Evolutionary conservation across 176 grass and related monocot species (phyloP).

Genomic region (Oryza coarctata): DNA sequence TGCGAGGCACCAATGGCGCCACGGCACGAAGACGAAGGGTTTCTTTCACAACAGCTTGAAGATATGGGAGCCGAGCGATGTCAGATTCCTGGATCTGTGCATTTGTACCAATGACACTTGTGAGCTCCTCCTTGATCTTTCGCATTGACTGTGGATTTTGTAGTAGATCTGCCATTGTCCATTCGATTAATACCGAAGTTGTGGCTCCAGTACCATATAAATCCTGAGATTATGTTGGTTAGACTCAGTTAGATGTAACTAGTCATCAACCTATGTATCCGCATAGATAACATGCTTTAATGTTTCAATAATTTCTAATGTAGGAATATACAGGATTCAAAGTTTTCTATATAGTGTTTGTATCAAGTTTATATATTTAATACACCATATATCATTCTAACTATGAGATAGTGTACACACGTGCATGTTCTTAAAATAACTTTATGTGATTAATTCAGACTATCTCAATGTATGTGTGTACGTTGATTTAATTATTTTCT

Average conservation of each 20-base stretch:
- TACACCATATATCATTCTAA: too few relatives aligned
- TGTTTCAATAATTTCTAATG: too few relatives aligned
- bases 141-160: conserved; percentile 15
- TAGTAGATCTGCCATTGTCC: conserved; percentile 41
- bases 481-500: too few relatives aligned
- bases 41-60: conserved; percentile 43
- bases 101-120: background rate
- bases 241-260: background rate
- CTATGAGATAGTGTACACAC: too few relatives aligned
- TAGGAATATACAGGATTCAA: too few relatives aligned
- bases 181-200: conserved; percentile 22
- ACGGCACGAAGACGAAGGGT: conserved; percentile 33
- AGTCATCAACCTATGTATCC: too few relatives aligned
- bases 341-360: too few relatives aligned
- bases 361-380: too few relatives aligned
- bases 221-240: conserved; percentile 11
- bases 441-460: too few relatives aligned
- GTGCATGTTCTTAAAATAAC: too few relatives aligned
- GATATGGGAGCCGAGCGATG: conserved; percentile 30
- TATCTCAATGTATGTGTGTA: too few relatives aligned
- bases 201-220: conserved; percentile 30
- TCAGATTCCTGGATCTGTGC: conserved; percentile 34
- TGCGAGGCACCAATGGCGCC: background rate
- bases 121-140: conserved; percentile 14
- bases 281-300: too few relatives aligned